Percentiles rank a stretch among this genome's conserved stretches.
phyloP scores from a whole-genome alignment of 1,139 yeast genomes.

The Yarrowia galli region DNA sequence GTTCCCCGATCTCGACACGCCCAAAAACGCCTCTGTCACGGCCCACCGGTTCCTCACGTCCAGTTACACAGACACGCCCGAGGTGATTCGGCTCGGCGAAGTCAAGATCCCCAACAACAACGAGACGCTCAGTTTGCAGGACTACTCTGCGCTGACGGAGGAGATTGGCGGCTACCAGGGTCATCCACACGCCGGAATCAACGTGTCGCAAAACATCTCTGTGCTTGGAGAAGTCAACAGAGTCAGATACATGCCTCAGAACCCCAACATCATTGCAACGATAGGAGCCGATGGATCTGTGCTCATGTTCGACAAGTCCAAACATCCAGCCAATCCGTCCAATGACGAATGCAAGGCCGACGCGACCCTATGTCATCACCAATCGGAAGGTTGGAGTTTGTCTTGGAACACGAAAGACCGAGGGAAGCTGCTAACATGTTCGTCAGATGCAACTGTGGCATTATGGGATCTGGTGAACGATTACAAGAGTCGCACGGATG shows the following conservation, averaged over 20 bases:
- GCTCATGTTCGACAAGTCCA: constrained; percentile 64
- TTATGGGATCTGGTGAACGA: constrained; percentile 63
- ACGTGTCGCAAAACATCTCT: constrained; percentile 64
- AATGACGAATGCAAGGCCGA: constrained; percentile 44
- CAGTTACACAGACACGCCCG: constrained; percentile 21
- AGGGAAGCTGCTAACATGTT: constrained; percentile 63
- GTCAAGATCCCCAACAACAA: constrained; percentile 44
- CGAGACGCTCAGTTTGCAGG: constrained; percentile 22
- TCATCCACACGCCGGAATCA: constrained; percentile 50
- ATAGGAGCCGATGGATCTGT: constrained; percentile 79
- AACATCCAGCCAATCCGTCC: constrained; percentile 44
- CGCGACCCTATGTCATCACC: constrained; percentile 58
- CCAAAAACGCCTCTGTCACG: constrained; percentile 7
- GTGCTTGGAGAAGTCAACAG: constrained; percentile 62
- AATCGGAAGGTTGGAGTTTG: constrained; percentile 71
- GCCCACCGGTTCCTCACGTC: constrained; percentile 25
- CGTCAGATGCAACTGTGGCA: constrained; percentile 71
- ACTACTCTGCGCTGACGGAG: constrained; percentile 26
- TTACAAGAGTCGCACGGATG: constrained; percentile 5
- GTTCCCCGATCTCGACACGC: constrained; percentile 24
- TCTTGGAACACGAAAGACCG: constrained; percentile 63
- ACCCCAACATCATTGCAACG: constrained; percentile 72
- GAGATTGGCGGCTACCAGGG: constrained; percentile 38
- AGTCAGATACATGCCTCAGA: constrained; percentile 83
- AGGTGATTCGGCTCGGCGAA: constrained; percentile 41